Evolutionary conservation across 768 basidiomycete species (phyloP).

Genomic region (Boletus subcaerulescens): DNA sequence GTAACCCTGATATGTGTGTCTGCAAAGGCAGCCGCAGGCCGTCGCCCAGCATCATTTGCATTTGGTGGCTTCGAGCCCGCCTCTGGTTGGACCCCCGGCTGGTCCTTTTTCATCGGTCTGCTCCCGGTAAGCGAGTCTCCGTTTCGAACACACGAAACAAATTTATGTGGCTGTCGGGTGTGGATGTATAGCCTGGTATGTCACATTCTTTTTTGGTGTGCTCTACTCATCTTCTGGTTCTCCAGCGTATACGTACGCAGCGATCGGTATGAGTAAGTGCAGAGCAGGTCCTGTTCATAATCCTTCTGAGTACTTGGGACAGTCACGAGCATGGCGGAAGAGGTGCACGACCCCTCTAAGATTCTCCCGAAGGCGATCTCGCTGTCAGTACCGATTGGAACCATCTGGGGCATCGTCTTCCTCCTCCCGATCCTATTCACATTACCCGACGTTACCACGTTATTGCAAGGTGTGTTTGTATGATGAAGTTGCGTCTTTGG

Average conservation of each 20-base stretch:
- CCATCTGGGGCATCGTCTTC: slow-evolving; percentile 50
- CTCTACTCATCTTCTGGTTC: slow-evolving; percentile 16
- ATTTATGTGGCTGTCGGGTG: not conserved
- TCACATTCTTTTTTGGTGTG: not conserved
- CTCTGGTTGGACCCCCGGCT: slow-evolving; percentile 67
- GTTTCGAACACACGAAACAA: not conserved
- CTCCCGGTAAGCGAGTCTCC: slow-evolving; percentile 42
- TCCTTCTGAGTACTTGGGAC: slow-evolving; percentile 1
- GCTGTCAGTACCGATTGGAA: slow-evolving; percentile 52
- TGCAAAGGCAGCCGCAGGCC: slow-evolving; percentile 53
- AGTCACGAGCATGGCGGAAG: slow-evolving; percentile 69
- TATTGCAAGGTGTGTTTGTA: slow-evolving; percentile 46
- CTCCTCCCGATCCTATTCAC: slow-evolving; percentile 65
- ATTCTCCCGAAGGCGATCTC: slow-evolving; percentile 56
- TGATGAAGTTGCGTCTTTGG: not conserved
- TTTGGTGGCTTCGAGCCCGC: slow-evolving; percentile 58
- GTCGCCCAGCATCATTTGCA: slow-evolving; percentile 53
- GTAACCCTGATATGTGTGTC: slow-evolving; percentile 58
- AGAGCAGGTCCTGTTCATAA: not conserved
- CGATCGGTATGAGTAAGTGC: slow-evolving; percentile 57
- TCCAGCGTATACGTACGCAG: slow-evolving; percentile 53
- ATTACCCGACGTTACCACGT: slow-evolving; percentile 51
- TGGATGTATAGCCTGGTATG: slow-evolving; percentile 27
- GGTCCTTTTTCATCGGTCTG: slow-evolving; percentile 67
- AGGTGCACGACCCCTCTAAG: slow-evolving; percentile 54